phyloP scores from a whole-genome alignment of 257 asterid genomes.

The Scutellaria minor region DNA sequence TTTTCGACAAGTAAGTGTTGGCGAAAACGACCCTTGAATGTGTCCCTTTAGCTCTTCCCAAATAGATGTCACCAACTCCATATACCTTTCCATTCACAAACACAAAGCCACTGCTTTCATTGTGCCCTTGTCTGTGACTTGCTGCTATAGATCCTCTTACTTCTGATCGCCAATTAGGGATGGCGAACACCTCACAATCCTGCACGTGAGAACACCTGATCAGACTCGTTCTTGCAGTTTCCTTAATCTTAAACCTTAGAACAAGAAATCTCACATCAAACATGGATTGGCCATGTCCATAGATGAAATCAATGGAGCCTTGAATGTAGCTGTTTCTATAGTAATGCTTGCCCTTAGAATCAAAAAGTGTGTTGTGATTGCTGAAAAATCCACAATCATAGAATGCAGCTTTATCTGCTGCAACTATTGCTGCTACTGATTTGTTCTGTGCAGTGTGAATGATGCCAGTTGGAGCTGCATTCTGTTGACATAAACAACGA shows the following conservation, averaged over 20 bases:
- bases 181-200: constrained; percentile 77
- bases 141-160: constrained; percentile 73
- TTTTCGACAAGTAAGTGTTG: constrained; percentile 66
- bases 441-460: constrained; percentile 40
- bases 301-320: constrained; percentile 77
- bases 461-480: constrained; percentile 53
- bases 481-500: constrained; percentile 39
- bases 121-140: constrained; percentile 54
- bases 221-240: neutral
- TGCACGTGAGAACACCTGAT: constrained; percentile 26
- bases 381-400: constrained; percentile 77
- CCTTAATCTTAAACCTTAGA: neutral
- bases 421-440: constrained; percentile 74
- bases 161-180: constrained; percentile 50
- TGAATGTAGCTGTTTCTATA: constrained; percentile 73
- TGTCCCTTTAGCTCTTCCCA: constrained; percentile 76
- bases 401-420: constrained; percentile 70
- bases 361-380: constrained; percentile 75
- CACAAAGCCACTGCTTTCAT: constrained; percentile 71
- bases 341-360: constrained; percentile 76
- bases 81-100: constrained; percentile 70
- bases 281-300: constrained; percentile 72
- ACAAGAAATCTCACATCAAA: constrained; percentile 53
- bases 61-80: constrained; percentile 60
- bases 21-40: constrained; percentile 77